Conservation (phyloP, 2,329 filamentous ascomycete genomes). For the Xylogone sp. region DNA sequence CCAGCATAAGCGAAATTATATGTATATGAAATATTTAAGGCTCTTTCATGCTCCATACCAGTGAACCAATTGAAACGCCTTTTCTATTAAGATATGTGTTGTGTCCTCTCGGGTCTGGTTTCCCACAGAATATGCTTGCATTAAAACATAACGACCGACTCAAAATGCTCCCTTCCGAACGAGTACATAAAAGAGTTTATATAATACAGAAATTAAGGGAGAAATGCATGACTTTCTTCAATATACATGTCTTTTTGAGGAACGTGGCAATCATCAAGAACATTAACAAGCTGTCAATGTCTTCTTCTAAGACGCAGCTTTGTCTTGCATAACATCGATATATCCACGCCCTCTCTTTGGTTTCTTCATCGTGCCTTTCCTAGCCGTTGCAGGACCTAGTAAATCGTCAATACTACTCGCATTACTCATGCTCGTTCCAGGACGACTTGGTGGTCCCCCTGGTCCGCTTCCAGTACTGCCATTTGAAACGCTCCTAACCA, state of each 20-base stretch:
- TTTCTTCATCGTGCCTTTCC: constrained; percentile 55
- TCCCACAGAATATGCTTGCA: no score
- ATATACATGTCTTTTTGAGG: neutral
- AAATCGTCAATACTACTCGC: constrained; percentile 95
- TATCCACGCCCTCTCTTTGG: constrained; percentile 83
- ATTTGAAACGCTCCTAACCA: constrained; percentile 22
- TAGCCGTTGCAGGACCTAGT: constrained; percentile 67
- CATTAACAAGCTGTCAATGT: neutral
- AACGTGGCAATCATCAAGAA: no score
- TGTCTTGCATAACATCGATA: constrained; percentile 81
- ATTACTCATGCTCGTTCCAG: constrained; percentile 79
- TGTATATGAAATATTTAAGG: no score
- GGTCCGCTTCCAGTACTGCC: constrained; percentile 15
- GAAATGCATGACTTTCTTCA: neutral
- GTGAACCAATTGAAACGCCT: no score
- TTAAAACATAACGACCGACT: no score
- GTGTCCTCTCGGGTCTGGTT: no score
- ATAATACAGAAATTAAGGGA: no score
- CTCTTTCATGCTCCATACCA: no score
- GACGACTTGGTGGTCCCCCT: constrained; percentile 57
- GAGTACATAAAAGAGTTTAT: no score
- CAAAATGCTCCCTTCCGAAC: no score
- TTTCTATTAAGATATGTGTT: no score
- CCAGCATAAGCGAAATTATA: no score
- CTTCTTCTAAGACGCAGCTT: neutral